phyloP scores from a whole-genome alignment of 2,329 filamentous ascomycete species.

The Apiospora saccharicola region DNA sequence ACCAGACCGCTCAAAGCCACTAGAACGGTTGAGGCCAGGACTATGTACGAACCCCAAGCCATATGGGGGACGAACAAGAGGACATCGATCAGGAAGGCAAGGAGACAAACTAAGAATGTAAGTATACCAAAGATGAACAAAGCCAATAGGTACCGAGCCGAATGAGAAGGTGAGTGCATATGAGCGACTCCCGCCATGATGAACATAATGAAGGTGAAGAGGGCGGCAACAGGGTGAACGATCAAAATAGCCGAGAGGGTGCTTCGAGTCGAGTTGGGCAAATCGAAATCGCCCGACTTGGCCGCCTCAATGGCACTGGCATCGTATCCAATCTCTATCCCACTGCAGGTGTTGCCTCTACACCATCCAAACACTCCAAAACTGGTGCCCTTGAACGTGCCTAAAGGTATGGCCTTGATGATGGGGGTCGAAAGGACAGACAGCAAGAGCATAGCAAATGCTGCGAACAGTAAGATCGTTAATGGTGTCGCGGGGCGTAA shows the following conservation, averaged over 20 bases:
- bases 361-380: constrained; percentile 97
- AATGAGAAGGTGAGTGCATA: constrained; percentile 87
- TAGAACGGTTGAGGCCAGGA: constrained; percentile 86
- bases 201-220: constrained; percentile 86
- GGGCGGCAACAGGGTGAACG: constrained; percentile 88
- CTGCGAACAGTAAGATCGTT: constrained; percentile 81
- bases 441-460: constrained; percentile 85
- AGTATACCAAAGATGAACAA: constrained; percentile 88
- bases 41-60: constrained; percentile 93
- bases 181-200: constrained; percentile 82
- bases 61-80: constrained; percentile 93
- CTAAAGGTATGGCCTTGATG: constrained; percentile 84
- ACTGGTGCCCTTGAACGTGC: constrained; percentile 75
- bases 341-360: constrained; percentile 69
- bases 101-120: constrained; percentile 81
- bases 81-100: constrained; percentile 93
- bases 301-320: constrained; percentile 61
- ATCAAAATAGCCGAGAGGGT: constrained; percentile 89
- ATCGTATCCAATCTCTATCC: constrained; percentile 84
- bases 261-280: constrained; percentile 59
- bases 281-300: constrained; percentile 57
- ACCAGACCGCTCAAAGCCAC: constrained; percentile 84
- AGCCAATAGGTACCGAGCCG: constrained; percentile 83
- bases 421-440: constrained; percentile 92
- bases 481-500: constrained; percentile 92